Conservation (phyloP, 805 yeast genomes). For the Candida schatavii region DNA sequence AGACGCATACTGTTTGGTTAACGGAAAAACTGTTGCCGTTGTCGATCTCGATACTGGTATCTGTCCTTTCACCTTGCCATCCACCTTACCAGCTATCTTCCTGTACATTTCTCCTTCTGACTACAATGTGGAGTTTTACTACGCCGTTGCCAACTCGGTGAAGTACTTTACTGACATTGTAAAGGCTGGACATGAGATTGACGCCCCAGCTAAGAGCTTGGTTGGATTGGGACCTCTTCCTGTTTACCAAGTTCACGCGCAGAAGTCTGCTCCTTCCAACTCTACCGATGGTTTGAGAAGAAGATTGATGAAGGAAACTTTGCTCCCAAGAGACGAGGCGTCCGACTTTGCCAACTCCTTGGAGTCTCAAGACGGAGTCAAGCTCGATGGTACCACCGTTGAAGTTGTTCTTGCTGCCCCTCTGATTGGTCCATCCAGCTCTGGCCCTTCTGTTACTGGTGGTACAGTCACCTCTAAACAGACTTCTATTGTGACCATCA, state of each 20-base stretch:
- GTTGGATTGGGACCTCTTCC: conserved; percentile 21
- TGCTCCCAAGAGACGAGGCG: conserved; percentile 31
- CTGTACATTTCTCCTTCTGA: conserved; percentile 25
- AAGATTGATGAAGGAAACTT: conserved; percentile 28
- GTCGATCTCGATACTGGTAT: conserved; percentile 41
- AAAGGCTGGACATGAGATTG: conserved; percentile 31
- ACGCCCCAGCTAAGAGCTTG: conserved; percentile 29
- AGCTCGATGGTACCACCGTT: conserved; percentile 16
- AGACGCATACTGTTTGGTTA: conserved; percentile 36
- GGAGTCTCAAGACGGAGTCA: conserved; percentile 24
- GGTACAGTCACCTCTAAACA: conserved; percentile 17
- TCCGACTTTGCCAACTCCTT: conserved; percentile 21
- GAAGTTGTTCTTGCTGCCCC: conserved; percentile 15
- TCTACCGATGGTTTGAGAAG: conserved; percentile 40
- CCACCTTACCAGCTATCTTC: conserved; percentile 23
- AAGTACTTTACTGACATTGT: conserved; percentile 34
- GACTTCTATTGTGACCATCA: conserved; percentile 23
- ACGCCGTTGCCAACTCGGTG: conserved; percentile 19
- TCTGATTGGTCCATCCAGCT: conserved; percentile 9
- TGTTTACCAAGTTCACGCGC: conserved; percentile 27
- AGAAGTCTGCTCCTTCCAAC: conserved; percentile 30
- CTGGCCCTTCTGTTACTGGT: conserved; percentile 10
- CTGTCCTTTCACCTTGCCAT: conserved; percentile 38
- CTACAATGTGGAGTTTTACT: conserved; percentile 35
- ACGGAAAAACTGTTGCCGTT: conserved; percentile 29